Conservation (phyloP, 1,284 basidiomycete genomes). For the Moesziomyces parantarcticus region DNA sequence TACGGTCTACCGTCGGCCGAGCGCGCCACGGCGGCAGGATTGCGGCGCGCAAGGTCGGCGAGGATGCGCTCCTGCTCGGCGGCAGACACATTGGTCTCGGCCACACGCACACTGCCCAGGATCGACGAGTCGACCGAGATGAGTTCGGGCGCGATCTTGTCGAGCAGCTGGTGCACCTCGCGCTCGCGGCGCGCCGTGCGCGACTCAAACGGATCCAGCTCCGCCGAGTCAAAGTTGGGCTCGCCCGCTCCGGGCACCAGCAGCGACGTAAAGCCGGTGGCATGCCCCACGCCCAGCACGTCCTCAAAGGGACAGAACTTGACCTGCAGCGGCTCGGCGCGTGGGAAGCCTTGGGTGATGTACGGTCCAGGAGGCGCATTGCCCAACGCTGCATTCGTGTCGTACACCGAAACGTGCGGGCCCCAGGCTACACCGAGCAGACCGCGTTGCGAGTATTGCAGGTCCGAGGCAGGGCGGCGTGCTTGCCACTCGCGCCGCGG, state of each 20-base stretch:
- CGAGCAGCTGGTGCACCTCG: slow-evolving; percentile 88
- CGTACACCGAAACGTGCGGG: slow-evolving; percentile 77
- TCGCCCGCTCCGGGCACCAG: slow-evolving; percentile 93
- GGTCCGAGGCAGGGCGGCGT: slow-evolving; percentile 69
- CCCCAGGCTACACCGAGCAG: slow-evolving; percentile 84
- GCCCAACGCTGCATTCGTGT: slow-evolving; percentile 49
- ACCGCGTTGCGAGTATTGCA: slow-evolving; percentile 76
- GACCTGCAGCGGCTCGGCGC: slow-evolving; percentile 77
- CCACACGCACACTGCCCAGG: slow-evolving; percentile 62
- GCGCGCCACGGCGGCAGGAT: slow-evolving; percentile 26
- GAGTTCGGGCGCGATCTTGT: slow-evolving; percentile 95
- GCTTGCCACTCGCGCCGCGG: slow-evolving; percentile 83
- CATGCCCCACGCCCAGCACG: slow-evolving; percentile 80
- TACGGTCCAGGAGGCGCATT: slow-evolving; percentile 71
- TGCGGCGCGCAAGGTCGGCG: slow-evolving; percentile 22
- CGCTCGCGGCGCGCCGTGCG: slow-evolving; percentile 84
- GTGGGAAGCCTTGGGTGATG: slow-evolving; percentile 61
- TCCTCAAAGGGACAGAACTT: slow-evolving; percentile 86
- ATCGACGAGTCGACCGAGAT: slow-evolving; percentile 90
- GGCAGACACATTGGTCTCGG: slow-evolving; percentile 79
- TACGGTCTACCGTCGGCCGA: slow-evolving; percentile 63
- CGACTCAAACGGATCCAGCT: slow-evolving; percentile 94
- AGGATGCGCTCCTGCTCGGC: slow-evolving; percentile 71
- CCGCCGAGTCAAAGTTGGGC: slow-evolving; percentile 90
- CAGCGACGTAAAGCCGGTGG: slow-evolving; percentile 81